Conservation (phyloP, 768 basidiomycete genomes). For the Strobilomyces dryophilus region DNA sequence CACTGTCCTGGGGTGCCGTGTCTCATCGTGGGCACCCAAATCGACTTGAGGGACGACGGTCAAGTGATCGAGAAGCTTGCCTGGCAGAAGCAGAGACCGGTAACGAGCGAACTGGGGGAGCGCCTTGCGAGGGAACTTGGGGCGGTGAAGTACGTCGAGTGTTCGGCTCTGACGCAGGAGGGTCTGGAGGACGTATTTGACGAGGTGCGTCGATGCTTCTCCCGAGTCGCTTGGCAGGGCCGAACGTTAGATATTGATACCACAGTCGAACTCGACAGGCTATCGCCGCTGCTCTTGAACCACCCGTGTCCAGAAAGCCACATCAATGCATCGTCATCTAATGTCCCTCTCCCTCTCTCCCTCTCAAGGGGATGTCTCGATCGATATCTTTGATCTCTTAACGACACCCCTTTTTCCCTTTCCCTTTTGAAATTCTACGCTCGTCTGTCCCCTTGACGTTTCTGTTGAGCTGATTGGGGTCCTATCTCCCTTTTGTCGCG, state of each 20-base stretch:
- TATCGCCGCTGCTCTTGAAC: conserved; percentile 97
- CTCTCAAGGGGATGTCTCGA: conserved; percentile 23
- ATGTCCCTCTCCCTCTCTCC: conserved; percentile 36
- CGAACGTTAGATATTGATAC: conserved; percentile 4
- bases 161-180: conserved; percentile 98
- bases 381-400: conserved; percentile 33
- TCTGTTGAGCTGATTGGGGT: conserved; percentile 21
- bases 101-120: conserved; percentile 85
- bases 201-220: conserved; percentile 61
- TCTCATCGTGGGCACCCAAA: conserved; percentile 97
- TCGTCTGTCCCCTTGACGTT: conserved; percentile 31
- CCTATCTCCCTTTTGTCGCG: conserved; percentile 12
- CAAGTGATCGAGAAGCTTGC: conserved; percentile 93
- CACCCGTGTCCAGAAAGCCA: conserved; percentile 84
- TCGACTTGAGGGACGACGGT: conserved; percentile 92
- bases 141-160: conserved; percentile 99
- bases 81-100: conserved; percentile 94
- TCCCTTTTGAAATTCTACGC: conserved; percentile 18
- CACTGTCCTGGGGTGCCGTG: conserved; percentile 99
- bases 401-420: neutral
- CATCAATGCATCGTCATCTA: conserved; percentile 83
- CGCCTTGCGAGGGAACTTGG: conserved; percentile 95
- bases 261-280: conserved; percentile 46
- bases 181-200: conserved; percentile 99
- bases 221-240: neutral